Evolutionary conservation across 1,284 basidiomycete species (phyloP), one percentile per base, ranked within the genome.

Genomic region (Sporisorium graminicola): DNA sequence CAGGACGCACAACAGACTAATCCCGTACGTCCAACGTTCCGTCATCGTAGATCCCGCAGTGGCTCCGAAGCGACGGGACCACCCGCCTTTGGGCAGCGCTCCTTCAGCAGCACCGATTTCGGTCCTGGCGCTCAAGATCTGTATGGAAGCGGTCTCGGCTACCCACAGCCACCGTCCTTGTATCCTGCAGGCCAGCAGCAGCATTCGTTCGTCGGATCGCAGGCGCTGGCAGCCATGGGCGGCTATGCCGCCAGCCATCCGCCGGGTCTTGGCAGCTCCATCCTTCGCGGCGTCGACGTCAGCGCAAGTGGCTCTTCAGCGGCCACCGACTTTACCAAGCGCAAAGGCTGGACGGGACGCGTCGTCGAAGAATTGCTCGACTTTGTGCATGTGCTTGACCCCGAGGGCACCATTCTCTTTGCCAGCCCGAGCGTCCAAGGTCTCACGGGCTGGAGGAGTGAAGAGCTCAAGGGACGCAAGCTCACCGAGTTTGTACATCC

Each of bases 341-440:
- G 81, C 27, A 82, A 82, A 51, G 81, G 81, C 20, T 82, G 81
- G 81, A 68, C 77, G 13, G 74, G 58, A 3, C 74, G 81, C 33
- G 74, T 82, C 27, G 77, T 82, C 5, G 81, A 82, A 46, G 81
- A 82, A 53, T 61, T 82, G 51, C 69, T 81, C 44, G 81, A 82
- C 61, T 82, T 82, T 61, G 76, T 80, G 1, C 80, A 82, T 51
- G 81, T 82, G 20, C 63, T 82, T 37, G 80, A 82, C 60, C 69
- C 68, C 8, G 62, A 79, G 5, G 80, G 77, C 16, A 58, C 55
- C 42, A 68, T 82, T 35, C 64, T 81, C 12, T 80, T 79, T 58
- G 81, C 80, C 43, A 75, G 70, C 24, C 74, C 78, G 5, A 77
- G 79, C 35, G 74, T 80, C 10, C 59, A 65, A 46, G 58, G 61